Evolutionary conservation across 495 filamentous ascomycete species (phyloP).

Genomic region (Glarea lozoyensis): DNA sequence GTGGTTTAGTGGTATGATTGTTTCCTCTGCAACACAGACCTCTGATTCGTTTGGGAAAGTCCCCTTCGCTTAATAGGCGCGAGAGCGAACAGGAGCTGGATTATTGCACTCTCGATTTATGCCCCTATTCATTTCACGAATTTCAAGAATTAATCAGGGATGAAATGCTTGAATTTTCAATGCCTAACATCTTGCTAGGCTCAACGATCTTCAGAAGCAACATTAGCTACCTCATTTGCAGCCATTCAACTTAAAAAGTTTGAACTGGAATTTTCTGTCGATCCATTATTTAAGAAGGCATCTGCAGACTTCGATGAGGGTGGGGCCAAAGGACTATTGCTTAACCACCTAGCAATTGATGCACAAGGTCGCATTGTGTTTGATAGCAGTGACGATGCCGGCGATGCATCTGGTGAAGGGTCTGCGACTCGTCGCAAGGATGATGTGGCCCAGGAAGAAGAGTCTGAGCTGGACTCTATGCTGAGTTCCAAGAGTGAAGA

Average conservation of each 20-base stretch:
- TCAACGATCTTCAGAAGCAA: constrained; percentile 84
- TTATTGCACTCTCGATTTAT: too few relatives aligned
- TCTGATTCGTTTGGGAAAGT: too few relatives aligned
- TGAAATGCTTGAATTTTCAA: too few relatives aligned
- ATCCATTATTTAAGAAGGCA: constrained; percentile 97
- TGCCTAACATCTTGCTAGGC: constrained; percentile 27
- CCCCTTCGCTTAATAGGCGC: too few relatives aligned
- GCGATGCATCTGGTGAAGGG: constrained; percentile 43
- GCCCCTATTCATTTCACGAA: too few relatives aligned
- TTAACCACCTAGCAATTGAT: constrained; percentile 95
- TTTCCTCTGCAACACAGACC: too few relatives aligned
- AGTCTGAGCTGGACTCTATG: constrained; percentile 26
- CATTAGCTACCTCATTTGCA: constrained; percentile 78
- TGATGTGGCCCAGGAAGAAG: constrained; percentile 38
- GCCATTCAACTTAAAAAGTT: constrained; percentile 92
- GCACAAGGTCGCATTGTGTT: constrained; percentile 88
- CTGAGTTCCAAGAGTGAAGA: constrained; percentile 28
- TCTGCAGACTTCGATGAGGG: constrained; percentile 98
- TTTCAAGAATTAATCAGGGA: too few relatives aligned
- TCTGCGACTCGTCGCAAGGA: constrained; percentile 31
- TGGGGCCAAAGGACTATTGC: constrained; percentile 86
- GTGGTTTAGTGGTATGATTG: too few relatives aligned
- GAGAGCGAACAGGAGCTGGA: too few relatives aligned
- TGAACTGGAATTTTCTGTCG: constrained; percentile 92
- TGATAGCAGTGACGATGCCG: constrained; percentile 89